Conservation (phyloP, 2,329 filamentous ascomycete genomes). For the Epichloe typhina region DNA sequence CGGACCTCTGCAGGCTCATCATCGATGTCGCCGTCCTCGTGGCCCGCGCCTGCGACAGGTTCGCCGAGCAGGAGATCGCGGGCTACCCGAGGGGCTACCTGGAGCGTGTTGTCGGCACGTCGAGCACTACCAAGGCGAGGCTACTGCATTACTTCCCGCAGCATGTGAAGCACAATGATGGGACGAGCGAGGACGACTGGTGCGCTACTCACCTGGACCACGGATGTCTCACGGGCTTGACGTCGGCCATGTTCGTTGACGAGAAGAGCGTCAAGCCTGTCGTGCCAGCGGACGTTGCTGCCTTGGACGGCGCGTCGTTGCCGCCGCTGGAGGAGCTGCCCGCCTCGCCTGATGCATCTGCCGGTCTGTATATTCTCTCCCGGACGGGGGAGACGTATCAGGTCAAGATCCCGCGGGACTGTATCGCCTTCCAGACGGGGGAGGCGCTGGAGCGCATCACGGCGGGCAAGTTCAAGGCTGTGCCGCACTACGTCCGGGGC, state of each 20-base stretch:
- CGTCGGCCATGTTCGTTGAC: slow-evolving; percentile 91
- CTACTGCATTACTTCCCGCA: slow-evolving; percentile 86
- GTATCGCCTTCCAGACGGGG: slow-evolving; percentile 86
- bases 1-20: slow-evolving; percentile 67
- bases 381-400: slow-evolving; percentile 69
- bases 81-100: slow-evolving; percentile 69
- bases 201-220: slow-evolving; percentile 86
- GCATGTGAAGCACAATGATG: slow-evolving; percentile 16
- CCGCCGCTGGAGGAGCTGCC: slow-evolving; percentile 56
- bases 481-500: slow-evolving; percentile 88
- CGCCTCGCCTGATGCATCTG: slow-evolving; percentile 64
- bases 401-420: slow-evolving; percentile 80
- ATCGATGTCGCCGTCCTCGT: slow-evolving; percentile 85
- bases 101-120: slow-evolving; percentile 74
- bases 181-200: slow-evolving; percentile 67
- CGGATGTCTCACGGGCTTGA: slow-evolving; percentile 85
- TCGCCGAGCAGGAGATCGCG: slow-evolving; percentile 64
- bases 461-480: slow-evolving; percentile 78
- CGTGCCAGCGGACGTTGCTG: slow-evolving; percentile 14
- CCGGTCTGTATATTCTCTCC: slow-evolving; percentile 89
- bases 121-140: slow-evolving; percentile 79
- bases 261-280: slow-evolving; percentile 38
- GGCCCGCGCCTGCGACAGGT: slow-evolving; percentile 78
- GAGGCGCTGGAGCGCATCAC: slow-evolving; percentile 88
- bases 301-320: slow-evolving; percentile 15